A percentile compares a stretch with the other conserved stretches of the same genome.
phyloP scores from a whole-genome alignment of 2,329 filamentous ascomycete genomes.

The Fusarium sp. region DNA sequence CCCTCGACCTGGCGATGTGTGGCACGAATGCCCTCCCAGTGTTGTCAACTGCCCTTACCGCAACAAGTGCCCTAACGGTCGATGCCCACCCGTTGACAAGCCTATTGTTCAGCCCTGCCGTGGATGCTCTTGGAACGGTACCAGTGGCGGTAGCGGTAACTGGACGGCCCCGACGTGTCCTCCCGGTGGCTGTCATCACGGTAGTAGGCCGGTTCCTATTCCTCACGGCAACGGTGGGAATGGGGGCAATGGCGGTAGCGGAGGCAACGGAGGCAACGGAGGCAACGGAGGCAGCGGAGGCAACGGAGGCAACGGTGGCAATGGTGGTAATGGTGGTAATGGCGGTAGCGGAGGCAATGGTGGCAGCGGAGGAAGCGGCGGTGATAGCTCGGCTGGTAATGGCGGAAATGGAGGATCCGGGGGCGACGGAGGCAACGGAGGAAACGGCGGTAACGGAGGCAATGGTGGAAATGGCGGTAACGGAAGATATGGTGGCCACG shows the following conservation, averaged over 20 bases:
- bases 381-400: neutral
- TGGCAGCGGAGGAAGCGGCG: neutral
- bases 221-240: neutral
- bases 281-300: neutral
- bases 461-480: neutral
- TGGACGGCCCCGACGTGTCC: slow-evolving; percentile 39
- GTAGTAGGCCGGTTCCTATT: slow-evolving; percentile 22
- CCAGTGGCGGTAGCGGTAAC: slow-evolving; percentile 17
- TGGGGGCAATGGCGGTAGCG: slow-evolving; percentile 3
- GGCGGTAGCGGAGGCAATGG: neutral
- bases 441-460: neutral
- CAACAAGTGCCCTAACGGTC: slow-evolving; percentile 32
- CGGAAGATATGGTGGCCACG: neutral
- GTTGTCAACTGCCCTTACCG: slow-evolving; percentile 37
- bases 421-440: neutral
- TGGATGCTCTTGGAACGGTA: slow-evolving; percentile 24
- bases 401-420: neutral
- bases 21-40: slow-evolving; percentile 35
- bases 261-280: neutral
- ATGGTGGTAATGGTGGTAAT: neutral
- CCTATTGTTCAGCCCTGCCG: slow-evolving; percentile 33
- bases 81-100: slow-evolving; percentile 10
- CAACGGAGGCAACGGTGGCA: neutral
- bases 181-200: slow-evolving; percentile 30
- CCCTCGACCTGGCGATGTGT: slow-evolving; percentile 32